These are phyloP conservation scores for Candida sithepensis DNA, from an alignment of 805 yeast species.

Conservation along the genomic window DNA sequence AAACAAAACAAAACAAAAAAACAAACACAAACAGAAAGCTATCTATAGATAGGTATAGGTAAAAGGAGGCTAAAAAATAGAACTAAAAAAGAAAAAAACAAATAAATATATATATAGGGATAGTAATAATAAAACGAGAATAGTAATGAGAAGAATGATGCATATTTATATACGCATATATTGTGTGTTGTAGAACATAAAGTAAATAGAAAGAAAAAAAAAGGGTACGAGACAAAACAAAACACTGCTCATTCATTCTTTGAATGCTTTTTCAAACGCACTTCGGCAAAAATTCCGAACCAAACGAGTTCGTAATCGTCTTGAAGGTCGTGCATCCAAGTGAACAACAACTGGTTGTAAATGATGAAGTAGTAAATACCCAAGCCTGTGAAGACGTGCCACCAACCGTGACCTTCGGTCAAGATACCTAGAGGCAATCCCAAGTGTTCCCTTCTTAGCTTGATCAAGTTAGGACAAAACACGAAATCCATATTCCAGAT, in stretches of 20 bases:
- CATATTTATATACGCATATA: too few relatives aligned
- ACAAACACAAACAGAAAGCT: too few relatives aligned
- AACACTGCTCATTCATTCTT: not conserved
- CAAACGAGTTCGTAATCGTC: slow-evolving; percentile 55
- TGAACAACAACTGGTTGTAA: slow-evolving; percentile 70
- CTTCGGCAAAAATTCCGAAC: slow-evolving; percentile 54
- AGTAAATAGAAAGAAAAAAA: not conserved
- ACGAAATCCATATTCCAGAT: slow-evolving; percentile 90
- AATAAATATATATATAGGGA: too few relatives aligned
- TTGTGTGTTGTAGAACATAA: not conserved
- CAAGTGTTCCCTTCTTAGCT: slow-evolving; percentile 49
- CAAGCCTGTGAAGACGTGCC: slow-evolving; percentile 85
- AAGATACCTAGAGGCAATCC: slow-evolving; percentile 86
- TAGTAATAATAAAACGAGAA: too few relatives aligned
- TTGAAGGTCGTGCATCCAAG: slow-evolving; percentile 58
- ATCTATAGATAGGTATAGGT: too few relatives aligned
- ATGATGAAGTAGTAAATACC: slow-evolving; percentile 86
- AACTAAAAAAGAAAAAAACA: too few relatives aligned
- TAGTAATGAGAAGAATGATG: too few relatives aligned
- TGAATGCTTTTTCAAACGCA: slow-evolving; percentile 26
- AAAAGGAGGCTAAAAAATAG: too few relatives aligned
- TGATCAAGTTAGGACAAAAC: slow-evolving; percentile 58
- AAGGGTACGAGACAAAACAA: not conserved
- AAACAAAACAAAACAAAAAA: too few relatives aligned
- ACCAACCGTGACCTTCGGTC: slow-evolving; percentile 95